phyloP scores from a whole-genome alignment of 2,329 filamentous ascomycete species.

The Periconia macrospinosa region DNA sequence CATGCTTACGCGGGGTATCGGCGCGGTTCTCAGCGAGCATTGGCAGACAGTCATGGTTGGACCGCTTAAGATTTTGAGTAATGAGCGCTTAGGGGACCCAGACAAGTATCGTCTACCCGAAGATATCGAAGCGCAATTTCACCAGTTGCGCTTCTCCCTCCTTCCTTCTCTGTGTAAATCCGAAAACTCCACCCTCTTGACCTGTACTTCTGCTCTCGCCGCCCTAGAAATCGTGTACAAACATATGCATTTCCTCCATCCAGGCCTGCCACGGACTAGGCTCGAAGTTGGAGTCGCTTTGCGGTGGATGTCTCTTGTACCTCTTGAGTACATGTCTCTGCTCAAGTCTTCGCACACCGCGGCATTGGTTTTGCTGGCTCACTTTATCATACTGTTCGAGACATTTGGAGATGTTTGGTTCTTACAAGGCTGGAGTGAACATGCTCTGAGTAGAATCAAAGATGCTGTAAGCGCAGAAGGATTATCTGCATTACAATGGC shows the following conservation, averaged over 20 bases:
- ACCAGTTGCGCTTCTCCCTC: background rate
- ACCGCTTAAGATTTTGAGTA: conserved; percentile 1
- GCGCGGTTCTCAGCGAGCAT: conserved; percentile 1
- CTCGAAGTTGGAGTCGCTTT: conserved; percentile 2
- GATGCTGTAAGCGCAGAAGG: background rate
- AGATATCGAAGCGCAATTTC: background rate
- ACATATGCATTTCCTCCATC: conserved; percentile 1
- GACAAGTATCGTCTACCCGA: background rate
- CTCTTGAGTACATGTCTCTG: conserved; percentile 1
- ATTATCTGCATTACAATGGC: background rate
- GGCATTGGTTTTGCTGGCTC: conserved; percentile 4
- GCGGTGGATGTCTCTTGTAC: conserved; percentile 6
- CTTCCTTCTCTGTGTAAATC: background rate
- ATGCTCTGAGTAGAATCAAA: conserved; percentile 1
- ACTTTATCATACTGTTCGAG: conserved; percentile 3
- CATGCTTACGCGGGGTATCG: conserved; percentile 8
- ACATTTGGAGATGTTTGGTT: conserved; percentile 3
- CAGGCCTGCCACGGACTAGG: conserved; percentile 1
- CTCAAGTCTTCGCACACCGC: background rate
- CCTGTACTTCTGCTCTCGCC: background rate
- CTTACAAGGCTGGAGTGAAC: conserved; percentile 3
- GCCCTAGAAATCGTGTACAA: conserved; percentile 5
- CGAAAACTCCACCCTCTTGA: background rate
- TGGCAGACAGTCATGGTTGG: conserved; percentile 1
- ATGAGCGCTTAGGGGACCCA: background rate